A percentile compares a stretch with the other conserved stretches of the same genome.
Evolutionary conservation across 2,329 filamentous ascomycete genomes (phyloP).

Genomic region (Phialocephala subalpina): DNA sequence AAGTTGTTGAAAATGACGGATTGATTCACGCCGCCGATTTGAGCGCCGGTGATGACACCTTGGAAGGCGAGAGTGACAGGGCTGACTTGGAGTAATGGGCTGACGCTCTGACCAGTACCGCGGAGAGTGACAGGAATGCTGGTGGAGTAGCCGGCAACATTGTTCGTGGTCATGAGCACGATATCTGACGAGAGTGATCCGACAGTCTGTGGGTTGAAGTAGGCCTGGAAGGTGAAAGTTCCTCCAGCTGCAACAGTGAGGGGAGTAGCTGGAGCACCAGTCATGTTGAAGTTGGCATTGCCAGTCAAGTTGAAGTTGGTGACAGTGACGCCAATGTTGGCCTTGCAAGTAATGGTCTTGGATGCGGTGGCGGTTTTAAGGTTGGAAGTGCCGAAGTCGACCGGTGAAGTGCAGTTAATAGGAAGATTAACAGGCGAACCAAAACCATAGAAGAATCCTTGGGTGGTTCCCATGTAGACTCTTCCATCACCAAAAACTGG

Average conservation of each 20-base stretch:
- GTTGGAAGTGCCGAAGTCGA: conserved; percentile 55
- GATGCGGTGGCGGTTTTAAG: conserved; percentile 47
- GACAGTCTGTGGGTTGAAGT: conserved; percentile 55
- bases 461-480: conserved; percentile 60
- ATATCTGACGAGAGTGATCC: conserved; percentile 58
- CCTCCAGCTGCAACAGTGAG: conserved; percentile 47
- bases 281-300: conserved; percentile 49
- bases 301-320: conserved; percentile 49
- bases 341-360: conserved; percentile 55
- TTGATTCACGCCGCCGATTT: conserved; percentile 49
- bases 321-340: conserved; percentile 53
- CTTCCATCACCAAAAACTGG: conserved; percentile 65
- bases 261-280: conserved; percentile 43
- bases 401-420: conserved; percentile 59
- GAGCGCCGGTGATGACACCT: conserved; percentile 54
- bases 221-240: conserved; percentile 52
- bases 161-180: conserved; percentile 57
- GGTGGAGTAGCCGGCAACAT: conserved; percentile 53
- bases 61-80: conserved; percentile 59
- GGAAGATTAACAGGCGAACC: conserved; percentile 62
- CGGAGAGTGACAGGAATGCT: conserved; percentile 55
- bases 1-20: conserved; percentile 57
- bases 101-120: conserved; percentile 56
- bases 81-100: conserved; percentile 54
- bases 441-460: conserved; percentile 61